phyloP scores from a whole-genome alignment of 345 rosid genomes.

The Sisymbrium irio region DNA sequence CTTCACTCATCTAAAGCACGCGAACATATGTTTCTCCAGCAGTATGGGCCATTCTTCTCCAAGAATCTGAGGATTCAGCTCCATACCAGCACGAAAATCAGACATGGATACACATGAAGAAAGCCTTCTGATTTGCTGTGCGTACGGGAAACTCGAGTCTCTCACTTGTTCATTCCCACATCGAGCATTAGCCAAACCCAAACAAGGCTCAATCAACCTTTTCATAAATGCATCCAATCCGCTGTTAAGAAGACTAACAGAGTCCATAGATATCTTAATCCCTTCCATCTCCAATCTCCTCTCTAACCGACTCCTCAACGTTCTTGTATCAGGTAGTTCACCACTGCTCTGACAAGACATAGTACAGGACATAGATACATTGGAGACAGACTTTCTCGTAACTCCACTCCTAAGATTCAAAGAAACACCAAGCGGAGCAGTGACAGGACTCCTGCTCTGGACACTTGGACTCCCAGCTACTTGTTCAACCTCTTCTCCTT shows the following conservation, averaged over 20 bases:
- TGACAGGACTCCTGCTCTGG: conserved; percentile 73
- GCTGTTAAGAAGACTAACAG: conserved; percentile 66
- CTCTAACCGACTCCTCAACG: conserved; percentile 60
- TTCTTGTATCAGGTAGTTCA: conserved; percentile 75
- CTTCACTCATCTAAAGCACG: conserved; percentile 43
- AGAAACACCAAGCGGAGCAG: conserved; percentile 79
- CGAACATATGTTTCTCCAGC: conserved; percentile 63
- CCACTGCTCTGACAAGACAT: conserved; percentile 57
- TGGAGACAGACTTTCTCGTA: conserved; percentile 43
- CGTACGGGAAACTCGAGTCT: conserved; percentile 21
- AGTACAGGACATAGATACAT: conserved; percentile 27
- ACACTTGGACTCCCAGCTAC: conserved; percentile 65
- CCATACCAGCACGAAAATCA: conserved; percentile 63
- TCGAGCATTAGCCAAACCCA: conserved; percentile 57
- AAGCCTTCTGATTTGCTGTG: conserved; percentile 32
- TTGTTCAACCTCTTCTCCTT: conserved; percentile 97
- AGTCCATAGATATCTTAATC: conserved; percentile 49
- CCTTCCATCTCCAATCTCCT: conserved; percentile 69
- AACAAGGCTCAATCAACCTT: conserved; percentile 69
- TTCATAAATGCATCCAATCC: conserved; percentile 67
- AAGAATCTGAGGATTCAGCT: conserved; percentile 61
- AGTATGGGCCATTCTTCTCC: conserved; percentile 70
- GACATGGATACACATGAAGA: conserved; percentile 41
- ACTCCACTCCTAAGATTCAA: conserved; percentile 50
- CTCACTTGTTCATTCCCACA: conserved; percentile 27